phyloP scores from a whole-genome alignment of 2,329 filamentous ascomycete genomes.

The Aureobasidium zeae region DNA sequence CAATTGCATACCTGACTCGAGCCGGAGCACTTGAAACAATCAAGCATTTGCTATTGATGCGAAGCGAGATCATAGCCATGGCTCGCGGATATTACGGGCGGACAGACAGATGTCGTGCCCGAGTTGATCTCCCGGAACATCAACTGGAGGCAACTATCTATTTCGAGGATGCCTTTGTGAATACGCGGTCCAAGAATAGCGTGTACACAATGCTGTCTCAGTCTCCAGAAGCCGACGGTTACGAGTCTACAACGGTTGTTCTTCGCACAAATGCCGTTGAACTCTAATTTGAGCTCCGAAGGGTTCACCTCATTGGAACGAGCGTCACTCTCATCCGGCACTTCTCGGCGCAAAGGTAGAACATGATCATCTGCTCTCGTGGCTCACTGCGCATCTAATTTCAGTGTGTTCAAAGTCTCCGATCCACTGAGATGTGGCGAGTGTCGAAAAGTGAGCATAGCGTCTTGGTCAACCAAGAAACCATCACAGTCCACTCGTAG shows the following conservation, averaged over 20 bases:
- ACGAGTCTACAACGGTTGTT: constrained; percentile 5
- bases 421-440: constrained; percentile 2
- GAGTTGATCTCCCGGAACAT: constrained; percentile 8
- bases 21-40: no score
- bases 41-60: no score
- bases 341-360: neutral
- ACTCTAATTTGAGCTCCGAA: neutral
- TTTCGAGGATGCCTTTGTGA: no score
- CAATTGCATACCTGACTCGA: constrained; percentile 7
- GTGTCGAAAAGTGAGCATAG: constrained; percentile 8
- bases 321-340: constrained; percentile 11
- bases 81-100: no score
- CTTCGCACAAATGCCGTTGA: constrained; percentile 9
- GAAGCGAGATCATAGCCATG: no score
- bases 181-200: neutral
- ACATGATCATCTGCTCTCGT: neutral
- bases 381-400: neutral
- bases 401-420: constrained; percentile 6
- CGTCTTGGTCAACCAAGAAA: constrained; percentile 4
- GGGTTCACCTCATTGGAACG: constrained; percentile 9
- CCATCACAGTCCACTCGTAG: neutral
- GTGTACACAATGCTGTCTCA: constrained; percentile 3
- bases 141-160: no score
- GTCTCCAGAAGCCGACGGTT: constrained; percentile 3
- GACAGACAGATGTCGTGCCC: no score